Evolutionary conservation across 1,139 yeast species (phyloP), one percentile per base, ranked within the genome.

Genomic region (Suhomyces terraborum): DNA sequence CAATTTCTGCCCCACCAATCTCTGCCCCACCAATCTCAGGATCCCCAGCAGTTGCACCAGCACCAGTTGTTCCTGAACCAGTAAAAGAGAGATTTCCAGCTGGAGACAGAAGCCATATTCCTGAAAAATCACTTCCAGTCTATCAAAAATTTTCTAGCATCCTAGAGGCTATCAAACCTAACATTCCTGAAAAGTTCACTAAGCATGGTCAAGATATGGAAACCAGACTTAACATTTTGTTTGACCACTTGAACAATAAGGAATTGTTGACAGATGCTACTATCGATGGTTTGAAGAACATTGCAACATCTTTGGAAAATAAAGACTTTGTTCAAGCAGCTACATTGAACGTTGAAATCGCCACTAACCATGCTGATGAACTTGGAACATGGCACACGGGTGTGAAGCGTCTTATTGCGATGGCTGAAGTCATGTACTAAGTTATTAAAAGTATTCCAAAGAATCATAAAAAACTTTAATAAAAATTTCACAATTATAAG

Each of bases 321-420:
- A 73, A 75, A 47, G 83, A 88, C 49, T 87, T 71, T 58, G 64
- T 65, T 10, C 68, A 69, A 9, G 97, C 98, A 2, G 66, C 76
- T 40, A 66, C 75, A 9, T 54, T 79, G 38, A 79, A 79, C 49
- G 64, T 74, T 35, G 80, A 82, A 40, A 76, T 93, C 51, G 78
- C 87, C 36, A 77, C 89, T 7, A 75, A 78, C 29, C 77, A 79
- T 52, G 77, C 84, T 36, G 81, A 78, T 32, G 96, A 91, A 61
- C 80, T 87, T 50, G 96, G 96, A 9, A 82, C 85, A 54, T 93
- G 98, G 98, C 81, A 88, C 69, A 81, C 88, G 19, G 98, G 98
- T 55, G 84, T 93, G 39, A 88, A 86, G 66, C 80, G 97, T 54
- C 75, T 93, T 52, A 82, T 93, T 48, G 87, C 85, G 47, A 86